A percentile compares a stretch with the other conserved stretches of the same genome.
Evolutionary conservation across 129 eudicot species (phyloP).

Genomic region (Mikania micrantha): DNA sequence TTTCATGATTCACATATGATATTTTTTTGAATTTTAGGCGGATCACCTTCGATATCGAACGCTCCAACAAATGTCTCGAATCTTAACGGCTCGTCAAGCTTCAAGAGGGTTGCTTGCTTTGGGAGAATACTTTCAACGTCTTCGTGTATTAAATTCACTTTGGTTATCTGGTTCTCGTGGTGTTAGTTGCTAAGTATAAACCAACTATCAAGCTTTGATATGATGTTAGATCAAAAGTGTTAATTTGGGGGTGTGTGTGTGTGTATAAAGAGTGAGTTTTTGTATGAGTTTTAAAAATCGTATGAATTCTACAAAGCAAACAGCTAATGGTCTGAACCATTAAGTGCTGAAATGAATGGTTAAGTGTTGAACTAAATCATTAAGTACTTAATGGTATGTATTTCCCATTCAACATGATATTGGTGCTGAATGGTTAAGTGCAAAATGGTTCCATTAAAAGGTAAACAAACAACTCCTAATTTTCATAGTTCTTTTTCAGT

Average conservation of each 20-base stretch:
- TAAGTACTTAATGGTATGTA: no score
- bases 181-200: constrained; percentile 18
- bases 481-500: no score
- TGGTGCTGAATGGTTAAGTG: no score
- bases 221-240: not conserved
- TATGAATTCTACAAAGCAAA: no score
- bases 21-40: constrained; percentile 45
- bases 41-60: constrained; percentile 85
- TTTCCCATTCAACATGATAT: no score
- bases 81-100: constrained; percentile 67
- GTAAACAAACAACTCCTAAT: no score
- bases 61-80: constrained; percentile 50
- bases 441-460: no score
- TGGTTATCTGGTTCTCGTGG: constrained; percentile 58
- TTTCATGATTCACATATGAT: not conserved
- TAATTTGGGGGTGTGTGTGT: not conserved
- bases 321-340: no score
- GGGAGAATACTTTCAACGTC: constrained; percentile 83
- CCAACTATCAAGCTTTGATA: not conserved
- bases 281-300: no score
- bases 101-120: constrained; percentile 72
- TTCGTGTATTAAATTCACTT: constrained; percentile 66
- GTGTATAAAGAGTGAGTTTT: not conserved
- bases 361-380: no score
- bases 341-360: no score